Conservation (phyloP, 345 rosid genomes). For the Syzygium aromaticum region DNA sequence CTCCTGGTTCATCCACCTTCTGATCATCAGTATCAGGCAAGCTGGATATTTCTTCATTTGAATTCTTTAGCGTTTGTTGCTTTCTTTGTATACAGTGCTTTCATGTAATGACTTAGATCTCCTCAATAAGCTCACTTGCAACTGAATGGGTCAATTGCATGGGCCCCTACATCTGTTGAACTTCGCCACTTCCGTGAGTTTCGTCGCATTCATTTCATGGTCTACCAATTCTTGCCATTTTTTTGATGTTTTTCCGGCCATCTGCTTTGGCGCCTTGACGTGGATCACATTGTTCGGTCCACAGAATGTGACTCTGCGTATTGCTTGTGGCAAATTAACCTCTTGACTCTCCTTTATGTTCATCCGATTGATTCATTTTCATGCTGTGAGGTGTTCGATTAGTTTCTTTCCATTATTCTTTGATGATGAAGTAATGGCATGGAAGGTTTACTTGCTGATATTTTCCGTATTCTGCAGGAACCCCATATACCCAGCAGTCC, state of each 20-base stretch:
- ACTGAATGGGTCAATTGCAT: not conserved
- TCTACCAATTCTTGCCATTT: not conserved
- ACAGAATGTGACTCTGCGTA: not conserved
- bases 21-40: not conserved
- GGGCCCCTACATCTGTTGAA: not conserved
- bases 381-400: not conserved
- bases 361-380: not conserved
- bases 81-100: not conserved
- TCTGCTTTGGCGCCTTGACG: not conserved
- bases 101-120: not conserved
- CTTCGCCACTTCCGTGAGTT: not conserved
- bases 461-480: conserved; percentile 41
- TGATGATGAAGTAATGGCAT: not conserved
- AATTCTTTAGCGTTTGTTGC: not conserved
- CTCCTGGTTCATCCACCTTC: not conserved
- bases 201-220: not conserved
- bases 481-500: conserved; percentile 93
- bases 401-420: not conserved
- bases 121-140: not conserved
- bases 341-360: not conserved
- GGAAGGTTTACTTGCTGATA: not conserved
- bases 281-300: not conserved
- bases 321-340: not conserved
- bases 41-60: not conserved
- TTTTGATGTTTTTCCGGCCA: not conserved